Percentiles rank a stretch among this genome's conserved stretches.
phyloP scores from a whole-genome alignment of 1,284 basidiomycete species.

The Puccinia sorghi region DNA sequence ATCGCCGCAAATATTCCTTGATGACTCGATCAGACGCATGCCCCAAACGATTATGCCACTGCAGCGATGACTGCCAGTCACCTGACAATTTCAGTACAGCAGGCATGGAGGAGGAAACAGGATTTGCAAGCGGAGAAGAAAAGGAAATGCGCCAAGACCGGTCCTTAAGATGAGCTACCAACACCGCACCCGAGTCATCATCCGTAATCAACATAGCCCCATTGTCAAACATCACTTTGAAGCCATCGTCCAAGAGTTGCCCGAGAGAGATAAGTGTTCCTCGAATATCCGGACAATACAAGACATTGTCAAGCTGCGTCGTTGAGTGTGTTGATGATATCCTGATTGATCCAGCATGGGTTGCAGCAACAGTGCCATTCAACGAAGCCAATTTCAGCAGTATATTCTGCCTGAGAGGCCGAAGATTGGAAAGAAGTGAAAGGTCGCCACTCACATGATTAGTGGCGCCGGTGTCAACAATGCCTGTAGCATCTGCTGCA shows the following conservation, averaged over 20 bases:
- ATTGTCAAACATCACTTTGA: neutral
- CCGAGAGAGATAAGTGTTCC: constrained; percentile 1
- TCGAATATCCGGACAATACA: neutral
- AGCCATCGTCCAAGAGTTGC: neutral
- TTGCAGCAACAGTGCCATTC: neutral
- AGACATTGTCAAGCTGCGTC: neutral
- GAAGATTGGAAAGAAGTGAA: neutral
- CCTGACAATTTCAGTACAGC: neutral
- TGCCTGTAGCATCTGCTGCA: neutral
- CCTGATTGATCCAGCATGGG: neutral
- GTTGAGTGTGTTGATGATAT: neutral
- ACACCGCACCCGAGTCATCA: neutral
- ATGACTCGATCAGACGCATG: constrained; percentile 7
- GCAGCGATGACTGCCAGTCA: neutral
- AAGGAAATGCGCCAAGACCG: neutral
- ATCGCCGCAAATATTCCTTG: neutral
- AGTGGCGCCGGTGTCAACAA: constrained; percentile 23
- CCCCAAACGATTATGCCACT: neutral
- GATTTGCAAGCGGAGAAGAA: neutral
- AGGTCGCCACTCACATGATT: constrained; percentile 16
- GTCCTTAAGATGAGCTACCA: neutral
- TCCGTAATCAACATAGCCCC: neutral
- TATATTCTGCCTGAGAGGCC: neutral
- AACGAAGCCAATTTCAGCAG: constrained; percentile 13
- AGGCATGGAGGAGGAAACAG: neutral